Evolutionary conservation across 306 rosid species (phyloP).

Genomic region (Sesbania bispinosa): DNA sequence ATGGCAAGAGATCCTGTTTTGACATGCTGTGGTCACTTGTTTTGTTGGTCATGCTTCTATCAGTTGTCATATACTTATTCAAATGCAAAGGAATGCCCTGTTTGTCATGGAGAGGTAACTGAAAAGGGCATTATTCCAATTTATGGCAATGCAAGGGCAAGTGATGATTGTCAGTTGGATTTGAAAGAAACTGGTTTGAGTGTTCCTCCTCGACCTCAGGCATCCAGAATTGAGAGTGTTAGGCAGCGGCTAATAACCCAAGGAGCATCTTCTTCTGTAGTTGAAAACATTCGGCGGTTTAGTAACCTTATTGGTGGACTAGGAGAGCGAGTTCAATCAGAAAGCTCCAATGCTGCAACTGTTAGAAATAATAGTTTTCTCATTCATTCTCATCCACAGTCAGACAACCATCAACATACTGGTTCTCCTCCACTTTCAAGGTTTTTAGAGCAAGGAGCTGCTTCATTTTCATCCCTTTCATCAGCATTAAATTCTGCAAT

Average conservation of each 20-base stretch:
- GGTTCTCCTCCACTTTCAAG: conserved; percentile 47
- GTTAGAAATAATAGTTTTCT: conserved; percentile 32
- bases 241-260: conserved; percentile 58
- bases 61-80: conserved; percentile 46
- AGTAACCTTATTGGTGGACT: conserved; percentile 39
- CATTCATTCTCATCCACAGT: conserved; percentile 21
- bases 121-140: conserved; percentile 62
- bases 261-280: conserved; percentile 45
- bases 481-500: conserved; percentile 63
- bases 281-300: conserved; percentile 53
- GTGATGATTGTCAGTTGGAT: conserved; percentile 22
- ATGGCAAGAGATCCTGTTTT: conserved; percentile 70
- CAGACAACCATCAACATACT: conserved; percentile 19
- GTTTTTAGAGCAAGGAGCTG: conserved; percentile 45
- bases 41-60: conserved; percentile 90
- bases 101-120: conserved; percentile 75
- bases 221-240: conserved; percentile 64
- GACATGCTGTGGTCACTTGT: conserved; percentile 94
- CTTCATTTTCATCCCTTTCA: conserved; percentile 64
- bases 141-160: conserved; percentile 49
- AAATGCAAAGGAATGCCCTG: conserved; percentile 70
- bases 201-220: conserved; percentile 72
- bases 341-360: conserved; percentile 13
- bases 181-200: conserved; percentile 39
- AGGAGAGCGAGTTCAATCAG: conserved; percentile 43